Conservation (phyloP, 495 filamentous ascomycete genomes). For the Penicillium tannophilum region DNA sequence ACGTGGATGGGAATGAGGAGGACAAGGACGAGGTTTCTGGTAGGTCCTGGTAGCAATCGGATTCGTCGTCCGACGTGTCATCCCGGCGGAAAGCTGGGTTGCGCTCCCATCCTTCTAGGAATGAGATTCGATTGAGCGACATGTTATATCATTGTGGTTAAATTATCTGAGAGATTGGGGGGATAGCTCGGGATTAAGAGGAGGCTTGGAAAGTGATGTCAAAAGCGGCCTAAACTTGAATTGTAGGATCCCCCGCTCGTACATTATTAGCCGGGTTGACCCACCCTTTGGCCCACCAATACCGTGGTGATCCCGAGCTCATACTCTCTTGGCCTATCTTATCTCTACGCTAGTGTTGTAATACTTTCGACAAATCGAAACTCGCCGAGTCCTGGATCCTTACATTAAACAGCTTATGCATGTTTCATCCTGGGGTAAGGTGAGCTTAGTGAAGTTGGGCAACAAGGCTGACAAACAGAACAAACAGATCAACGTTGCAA, state of each 20-base stretch:
- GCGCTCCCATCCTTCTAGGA: conserved; percentile 49
- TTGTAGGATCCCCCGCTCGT: neutral
- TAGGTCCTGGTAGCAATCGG: conserved; percentile 35
- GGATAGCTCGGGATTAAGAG: neutral
- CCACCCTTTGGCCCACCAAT: neutral
- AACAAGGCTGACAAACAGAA: too few species aligned
- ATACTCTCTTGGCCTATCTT: neutral
- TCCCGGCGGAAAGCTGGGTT: conserved; percentile 37
- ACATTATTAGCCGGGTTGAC: neutral
- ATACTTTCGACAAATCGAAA: neutral
- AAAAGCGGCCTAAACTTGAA: neutral
- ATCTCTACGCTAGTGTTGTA: neutral
- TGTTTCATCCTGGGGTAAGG: too few species aligned
- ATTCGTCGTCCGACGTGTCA: conserved; percentile 35
- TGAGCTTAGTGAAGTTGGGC: too few species aligned
- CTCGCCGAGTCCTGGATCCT: neutral
- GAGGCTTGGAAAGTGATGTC: neutral
- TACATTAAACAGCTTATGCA: too few species aligned
- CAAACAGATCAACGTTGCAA: too few species aligned
- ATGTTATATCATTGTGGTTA: conserved; percentile 14
- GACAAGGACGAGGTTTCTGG: conserved; percentile 35
- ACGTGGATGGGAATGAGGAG: conserved; percentile 47
- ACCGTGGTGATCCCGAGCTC: neutral
- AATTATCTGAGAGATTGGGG: neutral
- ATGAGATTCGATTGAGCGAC: conserved; percentile 39